phyloP scores from a whole-genome alignment of 2,329 filamentous ascomycete genomes.

The Exophiala sp. region DNA sequence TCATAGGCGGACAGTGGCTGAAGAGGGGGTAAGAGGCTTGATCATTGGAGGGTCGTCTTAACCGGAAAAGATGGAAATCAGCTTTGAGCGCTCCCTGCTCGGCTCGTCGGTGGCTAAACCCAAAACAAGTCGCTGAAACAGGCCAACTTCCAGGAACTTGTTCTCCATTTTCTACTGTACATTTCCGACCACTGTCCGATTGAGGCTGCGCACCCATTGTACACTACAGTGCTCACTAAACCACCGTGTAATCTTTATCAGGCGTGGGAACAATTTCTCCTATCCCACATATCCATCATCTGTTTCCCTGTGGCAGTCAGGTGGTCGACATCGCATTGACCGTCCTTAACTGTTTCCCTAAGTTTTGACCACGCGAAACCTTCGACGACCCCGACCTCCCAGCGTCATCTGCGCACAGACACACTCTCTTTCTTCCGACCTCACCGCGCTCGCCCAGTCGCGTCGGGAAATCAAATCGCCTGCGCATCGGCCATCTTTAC shows the following conservation, averaged over 20 bases:
- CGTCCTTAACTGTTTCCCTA: background rate
- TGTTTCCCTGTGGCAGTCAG: background rate
- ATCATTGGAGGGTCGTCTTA: too few species aligned
- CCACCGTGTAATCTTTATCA: background rate
- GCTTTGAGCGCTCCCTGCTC: too few species aligned
- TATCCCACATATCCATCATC: slow-evolving; percentile 1
- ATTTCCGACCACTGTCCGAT: background rate
- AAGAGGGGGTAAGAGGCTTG: too few species aligned
- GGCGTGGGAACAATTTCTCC: slow-evolving; percentile 2
- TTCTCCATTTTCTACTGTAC: background rate
- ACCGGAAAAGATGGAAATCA: too few species aligned
- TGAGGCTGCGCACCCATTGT: background rate
- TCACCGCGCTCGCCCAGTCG: slow-evolving; percentile 6
- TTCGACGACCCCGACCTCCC: background rate
- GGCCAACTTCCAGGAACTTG: background rate
- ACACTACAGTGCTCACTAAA: background rate
- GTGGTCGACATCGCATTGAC: too few species aligned
- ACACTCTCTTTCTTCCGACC: background rate
- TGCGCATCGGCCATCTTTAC: slow-evolving; percentile 17
- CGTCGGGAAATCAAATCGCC: slow-evolving; percentile 8
- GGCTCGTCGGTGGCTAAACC: background rate
- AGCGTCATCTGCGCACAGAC: slow-evolving; percentile 9
- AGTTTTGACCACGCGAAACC: background rate
- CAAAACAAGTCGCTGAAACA: slow-evolving; percentile 1
- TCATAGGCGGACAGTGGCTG: background rate